These are phyloP conservation scores for Leccinum truebloodii DNA, from an alignment of 768 basidiomycete genomes.

Conservation along the genomic window DNA sequence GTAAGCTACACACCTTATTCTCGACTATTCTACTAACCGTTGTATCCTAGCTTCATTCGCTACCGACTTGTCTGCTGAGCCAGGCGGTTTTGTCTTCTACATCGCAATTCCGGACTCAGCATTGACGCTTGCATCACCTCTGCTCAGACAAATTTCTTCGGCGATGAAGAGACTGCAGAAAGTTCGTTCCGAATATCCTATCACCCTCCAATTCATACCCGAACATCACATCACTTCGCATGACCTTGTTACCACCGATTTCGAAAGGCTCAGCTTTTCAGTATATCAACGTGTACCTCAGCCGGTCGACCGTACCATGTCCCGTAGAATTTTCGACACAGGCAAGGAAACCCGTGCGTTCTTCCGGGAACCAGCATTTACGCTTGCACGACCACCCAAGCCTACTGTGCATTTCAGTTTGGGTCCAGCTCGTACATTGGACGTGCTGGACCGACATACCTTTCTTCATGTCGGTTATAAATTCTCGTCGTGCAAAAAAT, in stretches of 20 bases:
- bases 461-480: constrained; percentile 79
- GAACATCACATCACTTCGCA: constrained; percentile 54
- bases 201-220: constrained; percentile 75
- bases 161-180: constrained; percentile 58
- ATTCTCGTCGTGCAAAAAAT: constrained; percentile 65
- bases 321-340: constrained; percentile 48
- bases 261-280: constrained; percentile 57
- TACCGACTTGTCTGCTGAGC: constrained; percentile 39
- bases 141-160: constrained; percentile 69
- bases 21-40: not conserved
- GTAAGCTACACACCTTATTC: constrained; percentile 36
- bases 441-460: constrained; percentile 57
- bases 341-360: constrained; percentile 44
- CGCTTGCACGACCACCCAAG: constrained; percentile 50
- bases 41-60: constrained; percentile 49
- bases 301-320: constrained; percentile 60
- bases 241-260: constrained; percentile 23
- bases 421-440: constrained; percentile 43
- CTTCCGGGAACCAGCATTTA: constrained; percentile 67
- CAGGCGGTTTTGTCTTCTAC: constrained; percentile 60
- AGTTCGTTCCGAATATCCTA: constrained; percentile 45
- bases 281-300: constrained; percentile 73
- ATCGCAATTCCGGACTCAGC: constrained; percentile 60
- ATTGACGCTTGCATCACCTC: constrained; percentile 63
- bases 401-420: constrained; percentile 40